Percentiles rank a stretch among this genome's conserved stretches.
phyloP scores from a whole-genome alignment of 2,329 filamentous ascomycete species.

The Ramularia collo-cygni region DNA sequence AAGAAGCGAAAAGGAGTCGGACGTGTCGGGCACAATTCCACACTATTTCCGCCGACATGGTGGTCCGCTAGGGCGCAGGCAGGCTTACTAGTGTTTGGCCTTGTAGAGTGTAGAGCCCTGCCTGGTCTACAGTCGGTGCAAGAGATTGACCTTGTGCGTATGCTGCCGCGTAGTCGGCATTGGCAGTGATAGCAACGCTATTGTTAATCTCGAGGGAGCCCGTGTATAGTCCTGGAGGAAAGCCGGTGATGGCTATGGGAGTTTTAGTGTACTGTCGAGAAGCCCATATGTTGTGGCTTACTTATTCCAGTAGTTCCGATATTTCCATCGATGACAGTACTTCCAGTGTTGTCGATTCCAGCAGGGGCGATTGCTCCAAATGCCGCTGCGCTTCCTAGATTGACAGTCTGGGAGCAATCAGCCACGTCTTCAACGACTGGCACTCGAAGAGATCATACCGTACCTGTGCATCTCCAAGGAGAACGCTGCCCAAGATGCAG shows the following conservation, averaged over 20 bases:
- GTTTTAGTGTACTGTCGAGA: too few species aligned
- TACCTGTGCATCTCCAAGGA: not conserved
- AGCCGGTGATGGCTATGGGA: constrained; percentile 4
- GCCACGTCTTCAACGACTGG: not conserved
- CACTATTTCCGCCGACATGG: too few species aligned
- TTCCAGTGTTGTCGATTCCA: not conserved
- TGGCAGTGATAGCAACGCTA: constrained; percentile 2
- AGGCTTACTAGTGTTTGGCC: constrained; percentile 1
- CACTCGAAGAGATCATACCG: not conserved
- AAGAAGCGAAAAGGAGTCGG: too few species aligned
- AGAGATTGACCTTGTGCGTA: constrained; percentile 1
- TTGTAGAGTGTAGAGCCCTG: constrained; percentile 3
- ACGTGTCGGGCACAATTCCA: too few species aligned
- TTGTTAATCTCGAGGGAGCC: constrained; percentile 2
- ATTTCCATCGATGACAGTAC: not conserved
- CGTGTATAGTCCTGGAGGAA: constrained; percentile 5
- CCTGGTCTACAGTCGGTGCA: not conserved
- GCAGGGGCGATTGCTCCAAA: not conserved
- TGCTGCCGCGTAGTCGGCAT: constrained; percentile 3
- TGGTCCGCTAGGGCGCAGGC: too few species aligned
- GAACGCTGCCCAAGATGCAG: too few species aligned
- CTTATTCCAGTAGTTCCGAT: not conserved
- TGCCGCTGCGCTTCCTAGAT: constrained; percentile 1
- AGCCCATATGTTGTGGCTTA: not conserved
- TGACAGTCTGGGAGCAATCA: not conserved